Evolutionary conservation across 1,284 basidiomycete species (phyloP).

Genomic region (Puccinia coronata): DNA sequence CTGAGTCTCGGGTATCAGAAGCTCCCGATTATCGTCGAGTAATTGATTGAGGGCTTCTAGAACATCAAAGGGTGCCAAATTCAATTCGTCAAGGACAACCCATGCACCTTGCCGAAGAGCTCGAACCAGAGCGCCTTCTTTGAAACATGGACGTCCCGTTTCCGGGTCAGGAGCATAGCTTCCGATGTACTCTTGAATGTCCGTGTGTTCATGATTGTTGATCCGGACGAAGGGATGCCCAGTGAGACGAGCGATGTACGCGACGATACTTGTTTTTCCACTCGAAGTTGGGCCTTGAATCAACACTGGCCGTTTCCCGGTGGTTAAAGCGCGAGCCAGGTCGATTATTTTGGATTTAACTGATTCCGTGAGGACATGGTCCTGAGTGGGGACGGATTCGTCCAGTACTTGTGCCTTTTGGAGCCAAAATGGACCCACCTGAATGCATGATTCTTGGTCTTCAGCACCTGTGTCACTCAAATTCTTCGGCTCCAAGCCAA

Average conservation of each 20-base stretch:
- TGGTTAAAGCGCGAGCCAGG: conserved; percentile 85
- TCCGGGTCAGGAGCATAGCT: no score
- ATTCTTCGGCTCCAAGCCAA: no score
- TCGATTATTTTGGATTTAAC: conserved; percentile 74
- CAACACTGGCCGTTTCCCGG: conserved; percentile 86
- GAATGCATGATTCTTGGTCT: conserved; percentile 68
- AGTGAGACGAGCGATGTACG: no score
- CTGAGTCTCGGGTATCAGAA: conserved; percentile 94
- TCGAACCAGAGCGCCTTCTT: conserved; percentile 88
- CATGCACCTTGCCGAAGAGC: conserved; percentile 91
- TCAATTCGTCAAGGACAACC: conserved; percentile 98
- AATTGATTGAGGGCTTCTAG: conserved; percentile 94
- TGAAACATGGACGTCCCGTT: conserved; percentile 90
- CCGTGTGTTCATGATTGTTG: no score
- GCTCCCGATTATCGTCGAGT: conserved; percentile 95
- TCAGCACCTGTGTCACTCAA: no score
- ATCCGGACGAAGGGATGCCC: no score
- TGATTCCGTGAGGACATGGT: conserved; percentile 93
- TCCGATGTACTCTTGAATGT: no score
- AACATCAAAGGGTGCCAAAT: conserved; percentile 95
- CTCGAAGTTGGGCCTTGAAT: conserved; percentile 98
- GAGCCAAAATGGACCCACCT: conserved; percentile 89
- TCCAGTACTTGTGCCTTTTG: conserved; percentile 69
- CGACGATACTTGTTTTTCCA: no score
- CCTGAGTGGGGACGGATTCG: conserved; percentile 66